Base-by-base conservation (phyloP, 495 filamentous ascomycete genomes). In the Aspergillus affinis region DNA sequence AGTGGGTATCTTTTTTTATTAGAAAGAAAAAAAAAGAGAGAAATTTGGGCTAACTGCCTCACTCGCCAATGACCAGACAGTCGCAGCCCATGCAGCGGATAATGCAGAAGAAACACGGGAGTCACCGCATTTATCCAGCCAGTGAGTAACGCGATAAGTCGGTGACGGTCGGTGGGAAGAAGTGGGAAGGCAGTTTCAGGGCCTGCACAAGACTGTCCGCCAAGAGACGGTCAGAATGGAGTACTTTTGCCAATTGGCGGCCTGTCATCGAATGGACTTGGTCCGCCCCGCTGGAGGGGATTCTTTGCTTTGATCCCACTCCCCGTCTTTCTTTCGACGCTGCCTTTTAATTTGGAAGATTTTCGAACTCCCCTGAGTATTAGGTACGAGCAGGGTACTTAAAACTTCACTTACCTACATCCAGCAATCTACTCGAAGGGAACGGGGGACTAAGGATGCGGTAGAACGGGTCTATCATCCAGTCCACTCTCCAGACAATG, bases 231-330 rank as follows among this genome's bases (percentile, higher is more conserved):
- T 41, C 21, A 10, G 21, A 61, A 48, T 58, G 55, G 55, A 58
- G 48, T 58, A 58, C 55, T 58, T 58, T 58, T 29, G 52, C 41
- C 59, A 61, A 61, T 57, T 61, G 54, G 59, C 59, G 29, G 47
- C 27, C 59, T 56, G 58, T 36, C 58, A 60, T 60, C 51, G 50
- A 60, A 60, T 49, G 47, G 47, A 3, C 47, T 41, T 58, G 32
- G 56, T 44, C 51, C 58, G 58, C 44, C 58, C 58, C 58, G 58
- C 51, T 54, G 44, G 23, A 26, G 23, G 56, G 18, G 7, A 17
- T 60, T 27, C 26, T 27, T 46, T 12, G 45, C 54, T 57, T 48
- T 48, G 18, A 4, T 30, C 27, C 44, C 20, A 8, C 30, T 48
- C 29, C 13, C 44, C 20, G 26, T 9, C 19, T 29, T 57, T 8